Evolutionary conservation across 2,329 filamentous ascomycete genomes (phyloP).

Genomic region (Penicillium sp.): DNA sequence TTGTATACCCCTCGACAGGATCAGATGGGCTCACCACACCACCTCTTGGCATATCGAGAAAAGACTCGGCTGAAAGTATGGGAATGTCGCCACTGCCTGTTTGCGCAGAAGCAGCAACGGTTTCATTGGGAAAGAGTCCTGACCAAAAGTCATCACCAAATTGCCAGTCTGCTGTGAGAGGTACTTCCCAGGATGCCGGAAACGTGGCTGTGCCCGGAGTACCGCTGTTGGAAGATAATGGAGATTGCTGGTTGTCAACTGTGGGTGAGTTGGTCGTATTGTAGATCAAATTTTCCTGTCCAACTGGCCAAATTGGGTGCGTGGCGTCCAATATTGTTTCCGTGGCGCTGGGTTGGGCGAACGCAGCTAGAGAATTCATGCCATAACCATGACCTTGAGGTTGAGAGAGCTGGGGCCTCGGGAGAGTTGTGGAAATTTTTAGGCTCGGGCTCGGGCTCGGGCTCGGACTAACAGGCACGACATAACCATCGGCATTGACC

Average conservation of each 20-base stretch:
- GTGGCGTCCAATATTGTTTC: background rate
- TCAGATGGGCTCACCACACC: background rate
- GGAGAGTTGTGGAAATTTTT: no score
- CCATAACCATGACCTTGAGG: no score
- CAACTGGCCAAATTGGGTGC: slow-evolving; percentile 10
- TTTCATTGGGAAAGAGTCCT: slow-evolving; percentile 19
- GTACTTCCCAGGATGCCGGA: slow-evolving; percentile 77
- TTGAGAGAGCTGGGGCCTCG: no score
- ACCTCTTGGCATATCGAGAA: slow-evolving; percentile 6
- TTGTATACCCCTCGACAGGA: background rate
- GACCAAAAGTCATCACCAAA: slow-evolving; percentile 22
- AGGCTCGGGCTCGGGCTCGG: no score
- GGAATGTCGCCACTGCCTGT: slow-evolving; percentile 9
- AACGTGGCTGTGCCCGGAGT: slow-evolving; percentile 14
- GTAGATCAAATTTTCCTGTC: slow-evolving; percentile 5
- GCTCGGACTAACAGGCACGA: slow-evolving; percentile 24
- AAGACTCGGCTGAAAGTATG: slow-evolving; percentile 16
- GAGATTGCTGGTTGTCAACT: slow-evolving; percentile 14
- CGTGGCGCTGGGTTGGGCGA: slow-evolving; percentile 6
- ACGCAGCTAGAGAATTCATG: slow-evolving; percentile 1
- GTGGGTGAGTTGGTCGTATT: slow-evolving; percentile 2
- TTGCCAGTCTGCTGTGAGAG: slow-evolving; percentile 85
- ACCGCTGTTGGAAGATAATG: slow-evolving; percentile 20
- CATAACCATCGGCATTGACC: slow-evolving; percentile 30
- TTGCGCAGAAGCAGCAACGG: slow-evolving; percentile 5